These are phyloP conservation scores for Cryphonectria radicalis DNA, from an alignment of 2,329 filamentous ascomycete species.

Conservation along the genomic window DNA sequence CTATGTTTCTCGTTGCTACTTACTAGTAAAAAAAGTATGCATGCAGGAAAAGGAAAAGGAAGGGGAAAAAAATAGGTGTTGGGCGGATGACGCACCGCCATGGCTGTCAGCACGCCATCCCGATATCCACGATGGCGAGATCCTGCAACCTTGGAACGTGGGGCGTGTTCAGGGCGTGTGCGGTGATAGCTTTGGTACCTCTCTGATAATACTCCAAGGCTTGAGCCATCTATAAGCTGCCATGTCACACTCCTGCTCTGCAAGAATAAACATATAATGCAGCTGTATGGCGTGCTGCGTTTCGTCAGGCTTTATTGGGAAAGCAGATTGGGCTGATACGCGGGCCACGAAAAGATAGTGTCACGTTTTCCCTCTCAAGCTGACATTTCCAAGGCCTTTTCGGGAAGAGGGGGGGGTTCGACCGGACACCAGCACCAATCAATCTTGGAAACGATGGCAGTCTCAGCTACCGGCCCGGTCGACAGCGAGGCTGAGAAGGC, in stretches of 20 bases:
- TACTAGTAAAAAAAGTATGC: neutral
- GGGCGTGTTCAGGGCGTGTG: conserved; percentile 7
- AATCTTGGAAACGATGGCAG: neutral
- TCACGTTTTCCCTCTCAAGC: neutral
- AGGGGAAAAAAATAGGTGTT: neutral
- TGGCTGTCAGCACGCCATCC: conserved; percentile 21
- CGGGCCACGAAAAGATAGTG: neutral
- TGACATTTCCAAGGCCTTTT: neutral
- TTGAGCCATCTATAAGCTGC: neutral
- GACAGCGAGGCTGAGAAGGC: conserved; percentile 8
- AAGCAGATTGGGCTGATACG: neutral
- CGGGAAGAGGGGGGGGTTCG: neutral
- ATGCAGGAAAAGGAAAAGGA: neutral
- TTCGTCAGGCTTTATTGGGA: neutral
- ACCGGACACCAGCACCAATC: neutral
- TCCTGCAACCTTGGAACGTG: conserved; percentile 5
- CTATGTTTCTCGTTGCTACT: neutral
- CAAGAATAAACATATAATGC: conserved; percentile 13
- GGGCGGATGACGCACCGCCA: conserved; percentile 3
- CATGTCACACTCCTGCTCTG: neutral
- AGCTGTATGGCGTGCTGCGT: conserved; percentile 18
- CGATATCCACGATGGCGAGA: neutral
- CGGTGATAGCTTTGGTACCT: neutral
- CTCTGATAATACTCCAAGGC: neutral
- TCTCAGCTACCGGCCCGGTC: neutral